phyloP scores from a whole-genome alignment of 2,329 filamentous ascomycete genomes.

The Xylariaceae sp. region DNA sequence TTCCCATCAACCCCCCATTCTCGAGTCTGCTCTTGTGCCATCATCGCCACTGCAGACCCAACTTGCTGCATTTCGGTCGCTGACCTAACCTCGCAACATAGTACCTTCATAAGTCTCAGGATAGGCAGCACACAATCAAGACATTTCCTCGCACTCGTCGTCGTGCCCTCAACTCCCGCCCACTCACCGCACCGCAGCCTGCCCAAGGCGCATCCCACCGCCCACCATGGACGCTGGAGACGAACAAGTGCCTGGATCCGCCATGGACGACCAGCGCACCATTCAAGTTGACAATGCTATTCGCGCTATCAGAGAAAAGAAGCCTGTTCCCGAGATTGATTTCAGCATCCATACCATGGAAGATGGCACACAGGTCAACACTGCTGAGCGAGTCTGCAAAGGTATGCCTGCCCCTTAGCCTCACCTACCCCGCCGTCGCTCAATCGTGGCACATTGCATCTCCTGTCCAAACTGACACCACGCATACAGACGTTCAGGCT shows the following conservation, averaged over 20 bases:
- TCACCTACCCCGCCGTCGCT: conserved; percentile 18
- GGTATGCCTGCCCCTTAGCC: conserved; percentile 51
- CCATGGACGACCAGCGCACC: conserved; percentile 44
- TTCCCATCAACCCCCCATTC: background rate
- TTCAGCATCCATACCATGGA: conserved; percentile 99
- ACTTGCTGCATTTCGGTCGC: too few species aligned
- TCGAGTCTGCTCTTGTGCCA: background rate
- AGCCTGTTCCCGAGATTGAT: conserved; percentile 94
- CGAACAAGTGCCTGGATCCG: conserved; percentile 30
- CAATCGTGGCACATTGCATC: conserved; percentile 10
- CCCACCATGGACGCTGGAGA: conserved; percentile 47
- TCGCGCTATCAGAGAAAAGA: conserved; percentile 90
- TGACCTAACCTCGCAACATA: too few species aligned
- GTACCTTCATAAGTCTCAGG: too few species aligned
- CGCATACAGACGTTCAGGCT: conserved; percentile 81
- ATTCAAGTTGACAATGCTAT: conserved; percentile 81
- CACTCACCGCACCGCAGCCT: too few species aligned
- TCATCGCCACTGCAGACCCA: background rate
- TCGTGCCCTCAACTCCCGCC: background rate
- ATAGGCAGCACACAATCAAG: too few species aligned
- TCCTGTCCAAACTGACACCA: conserved; percentile 15
- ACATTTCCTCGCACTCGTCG: background rate
- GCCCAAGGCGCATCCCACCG: conserved; percentile 17
- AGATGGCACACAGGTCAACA: conserved; percentile 92
- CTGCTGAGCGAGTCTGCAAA: conserved; percentile 95